Evolutionary conservation across 768 basidiomycete genomes (phyloP).

Genomic region (Lactarius quietus): DNA sequence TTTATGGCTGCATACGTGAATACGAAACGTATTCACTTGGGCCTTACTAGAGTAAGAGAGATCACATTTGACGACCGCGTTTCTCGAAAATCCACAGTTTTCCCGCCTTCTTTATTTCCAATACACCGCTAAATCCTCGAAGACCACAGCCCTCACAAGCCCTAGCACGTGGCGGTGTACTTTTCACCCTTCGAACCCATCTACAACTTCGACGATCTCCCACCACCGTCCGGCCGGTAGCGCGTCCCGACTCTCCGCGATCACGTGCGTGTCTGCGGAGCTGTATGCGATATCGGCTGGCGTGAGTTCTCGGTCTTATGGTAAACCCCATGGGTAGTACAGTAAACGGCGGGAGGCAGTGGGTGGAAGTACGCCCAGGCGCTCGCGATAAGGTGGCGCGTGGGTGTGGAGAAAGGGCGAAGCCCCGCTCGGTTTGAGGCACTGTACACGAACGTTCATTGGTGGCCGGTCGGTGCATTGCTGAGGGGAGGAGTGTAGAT

Average conservation of each 20-base stretch:
- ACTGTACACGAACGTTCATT: conserved; percentile 34
- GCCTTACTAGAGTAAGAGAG: neutral
- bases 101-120: conserved; percentile 40
- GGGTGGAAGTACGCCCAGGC: conserved; percentile 19
- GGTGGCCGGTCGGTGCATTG: neutral
- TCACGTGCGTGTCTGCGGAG: no score
- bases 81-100: no score
- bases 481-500: no score
- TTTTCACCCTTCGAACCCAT: conserved; percentile 44
- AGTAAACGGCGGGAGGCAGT: conserved; percentile 10
- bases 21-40: neutral
- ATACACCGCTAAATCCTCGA: conserved; percentile 26
- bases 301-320: conserved; percentile 75
- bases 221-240: conserved; percentile 39
- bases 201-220: conserved; percentile 40
- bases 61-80: neutral
- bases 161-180: conserved; percentile 31
- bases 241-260: no score
- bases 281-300: conserved; percentile 39
- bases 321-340: conserved; percentile 54
- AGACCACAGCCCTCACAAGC: conserved; percentile 28
- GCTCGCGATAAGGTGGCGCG: no score
- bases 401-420: no score
- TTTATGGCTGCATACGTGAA: neutral
- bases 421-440: conserved; percentile 77